Base-by-base conservation (phyloP, 805 yeast genomes). In the Candida maltosa region DNA sequence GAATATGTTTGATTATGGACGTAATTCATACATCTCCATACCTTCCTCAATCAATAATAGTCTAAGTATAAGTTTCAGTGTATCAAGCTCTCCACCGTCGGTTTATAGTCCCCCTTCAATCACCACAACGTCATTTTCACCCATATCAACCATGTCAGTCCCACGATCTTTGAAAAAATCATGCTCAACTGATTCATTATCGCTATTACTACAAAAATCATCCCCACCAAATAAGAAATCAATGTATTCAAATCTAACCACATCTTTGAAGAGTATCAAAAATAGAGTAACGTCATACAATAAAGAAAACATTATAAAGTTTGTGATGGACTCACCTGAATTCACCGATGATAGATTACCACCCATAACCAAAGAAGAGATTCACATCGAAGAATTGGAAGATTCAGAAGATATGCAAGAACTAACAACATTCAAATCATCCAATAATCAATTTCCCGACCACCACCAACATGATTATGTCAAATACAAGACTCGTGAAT, bases 401-500 rank as follows among this genome's bases (percentile, higher is more conserved):
- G 4, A 20, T 4, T n/a, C 23, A 3, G 16, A 35, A 10, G 32
- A 30, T 16, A 6, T 33, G 7, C 40, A 42, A 22, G 53, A 50
- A 37, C 33, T 49, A 18, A 34, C 38, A 3, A 47, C 51, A 1
- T 49, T 41, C 29, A 34, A 37, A 3, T 45, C 51, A 1, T 49
- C 40, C 29, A 41, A 39, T 15, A 20, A 22, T 19, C 30, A 27
- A 31, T 34, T 27, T 21, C 22, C 42, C 5, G 29, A 19, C 27
- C 17, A 7, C 15, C 22, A 16, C 4, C 28, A 28, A 2, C 21
- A 14, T 17, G 23, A 14, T 21, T 10, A 30, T 22, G 2, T 33
- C 30, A 10, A 38, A 25, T 47, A 45, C 34, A 44, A 38, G 26
- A 56, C 54, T 38, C 57, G 81, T 39, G 80, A 75, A 39, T 65